Evolutionary conservation across 257 asterid genomes (phyloP).

Genomic region (Solanum medicagineum): DNA sequence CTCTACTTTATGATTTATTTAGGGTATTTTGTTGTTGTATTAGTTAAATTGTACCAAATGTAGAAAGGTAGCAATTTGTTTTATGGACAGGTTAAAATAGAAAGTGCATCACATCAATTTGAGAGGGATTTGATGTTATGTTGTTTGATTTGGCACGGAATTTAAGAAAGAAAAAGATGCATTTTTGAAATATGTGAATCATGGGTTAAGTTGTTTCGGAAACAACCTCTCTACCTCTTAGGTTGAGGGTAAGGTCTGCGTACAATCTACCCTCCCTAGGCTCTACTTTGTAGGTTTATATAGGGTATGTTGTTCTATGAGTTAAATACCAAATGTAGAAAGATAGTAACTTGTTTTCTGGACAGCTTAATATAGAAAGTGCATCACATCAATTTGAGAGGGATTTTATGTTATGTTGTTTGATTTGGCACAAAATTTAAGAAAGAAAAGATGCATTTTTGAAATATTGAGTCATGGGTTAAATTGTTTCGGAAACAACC

Average conservation of each 20-base stretch:
- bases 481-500: background rate
- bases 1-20: background rate
- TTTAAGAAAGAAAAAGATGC: background rate
- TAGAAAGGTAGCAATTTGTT: background rate
- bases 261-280: too few relatives aligned
- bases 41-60: background rate
- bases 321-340: too few relatives aligned
- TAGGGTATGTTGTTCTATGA: background rate
- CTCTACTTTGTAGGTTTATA: too few relatives aligned
- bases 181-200: background rate
- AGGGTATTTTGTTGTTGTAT: background rate
- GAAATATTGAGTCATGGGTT: background rate
- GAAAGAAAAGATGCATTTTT: too few relatives aligned
- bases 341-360: too few relatives aligned
- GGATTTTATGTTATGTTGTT: too few relatives aligned
- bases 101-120: background rate
- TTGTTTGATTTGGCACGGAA: background rate
- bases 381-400: too few relatives aligned
- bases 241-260: too few relatives aligned
- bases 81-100: background rate
- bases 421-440: too few relatives aligned
- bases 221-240: too few relatives aligned
- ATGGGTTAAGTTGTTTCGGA: background rate
- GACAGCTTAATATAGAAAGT: too few relatives aligned
- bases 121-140: background rate